These are phyloP conservation scores for Ajuga reptans DNA, from an alignment of 305 asterid species.

Conservation along the genomic window DNA sequence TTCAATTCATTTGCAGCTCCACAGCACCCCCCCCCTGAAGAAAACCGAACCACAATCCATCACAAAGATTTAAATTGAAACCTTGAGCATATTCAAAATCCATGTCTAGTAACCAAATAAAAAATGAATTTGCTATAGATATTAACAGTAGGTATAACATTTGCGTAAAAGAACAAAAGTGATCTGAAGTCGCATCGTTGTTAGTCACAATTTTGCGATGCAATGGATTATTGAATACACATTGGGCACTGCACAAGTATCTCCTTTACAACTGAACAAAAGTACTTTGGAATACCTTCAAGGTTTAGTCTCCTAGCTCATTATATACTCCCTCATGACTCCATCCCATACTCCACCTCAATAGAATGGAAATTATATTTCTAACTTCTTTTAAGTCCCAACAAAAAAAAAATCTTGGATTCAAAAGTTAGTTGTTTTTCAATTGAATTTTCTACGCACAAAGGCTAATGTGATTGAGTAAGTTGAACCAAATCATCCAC, in stretches of 20 bases:
- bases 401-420: no score
- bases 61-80: neutral
- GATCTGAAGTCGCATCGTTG: neutral
- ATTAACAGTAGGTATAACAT: no score
- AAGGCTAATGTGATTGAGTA: no score
- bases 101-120: neutral
- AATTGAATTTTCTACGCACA: no score
- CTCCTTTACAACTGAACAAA: neutral
- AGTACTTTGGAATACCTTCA: no score
- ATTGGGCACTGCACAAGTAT: neutral
- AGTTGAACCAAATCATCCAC: neutral
- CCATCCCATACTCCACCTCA: no score
- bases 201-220: neutral
- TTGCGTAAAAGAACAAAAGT: neutral
- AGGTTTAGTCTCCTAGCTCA: no score
- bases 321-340: no score
- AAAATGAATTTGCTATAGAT: neutral
- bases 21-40: conserved; percentile 26
- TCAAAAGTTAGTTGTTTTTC: no score
- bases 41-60: neutral
- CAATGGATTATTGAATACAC: neutral
- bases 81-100: neutral
- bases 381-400: no score
- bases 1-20: conserved; percentile 18
- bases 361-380: no score